Evolutionary conservation across 306 rosid genomes (phyloP), one percentile per base, ranked within the genome.

Genomic region (Prosopis cineraria): DNA sequence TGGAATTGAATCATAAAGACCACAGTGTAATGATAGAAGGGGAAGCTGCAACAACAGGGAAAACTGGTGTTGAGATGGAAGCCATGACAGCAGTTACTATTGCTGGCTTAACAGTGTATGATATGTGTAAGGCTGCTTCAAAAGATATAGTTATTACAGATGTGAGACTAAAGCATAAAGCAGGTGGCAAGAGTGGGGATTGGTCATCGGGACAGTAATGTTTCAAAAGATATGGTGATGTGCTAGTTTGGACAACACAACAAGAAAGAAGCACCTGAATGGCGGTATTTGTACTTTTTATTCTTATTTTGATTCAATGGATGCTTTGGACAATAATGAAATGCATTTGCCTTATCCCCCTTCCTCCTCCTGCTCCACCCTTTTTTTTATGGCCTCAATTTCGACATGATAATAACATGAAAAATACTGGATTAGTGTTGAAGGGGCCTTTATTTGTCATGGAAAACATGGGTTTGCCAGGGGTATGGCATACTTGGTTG

Each of bases 71-170:
- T 74, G 98, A 95, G 85, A 92, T 95, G 98, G 98, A 95, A 86
- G 98, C 97, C 67, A 83, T 95, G 95, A 91, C 97, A 0, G 93
- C 97, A 3, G 96, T 89, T 39, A 84, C 88, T 20, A 75, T 91
- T 60, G 93, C 93, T 36, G 98, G 93, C 60, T 86, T 92, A 50
- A 95, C 98, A 3, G 91, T 92, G 10, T 91, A 92, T 75, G 98
- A 95, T 77, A 92, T 92, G 98, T 95, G 98, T 76, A 95, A 95
- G 81, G 98, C 97, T 75, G 96, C 98, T 76, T 89, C 97, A 3
- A 92, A 95, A 65, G 89, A 79, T 71, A 89, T 95, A 68, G 77
- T 56, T 52, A 89, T 92, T 53, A 89, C 97, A 22, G 90, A 89
- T 78, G 79, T 89, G 60, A 84, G 88, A 63, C 94, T 95, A 1